These are phyloP conservation scores for Psilocybe cyanescens DNA, from an alignment of 768 basidiomycete species.

Conservation along the genomic window DNA sequence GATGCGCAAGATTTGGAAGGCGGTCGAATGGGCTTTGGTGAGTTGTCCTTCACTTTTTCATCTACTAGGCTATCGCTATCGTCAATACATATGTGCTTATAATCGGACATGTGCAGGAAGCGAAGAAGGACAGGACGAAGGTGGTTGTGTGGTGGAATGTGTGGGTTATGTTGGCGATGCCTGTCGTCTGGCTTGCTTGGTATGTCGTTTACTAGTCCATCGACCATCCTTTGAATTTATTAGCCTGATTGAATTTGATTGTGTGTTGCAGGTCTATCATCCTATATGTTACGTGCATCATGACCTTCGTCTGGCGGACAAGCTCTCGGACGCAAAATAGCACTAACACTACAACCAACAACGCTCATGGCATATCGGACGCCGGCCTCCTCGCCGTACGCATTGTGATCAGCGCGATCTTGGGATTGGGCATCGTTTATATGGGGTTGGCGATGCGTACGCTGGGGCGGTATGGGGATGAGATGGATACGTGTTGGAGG, in stretches of 20 bases:
- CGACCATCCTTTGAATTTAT: background rate
- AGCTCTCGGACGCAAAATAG: constrained; percentile 23
- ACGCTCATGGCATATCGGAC: constrained; percentile 1
- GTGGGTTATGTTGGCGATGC: constrained; percentile 65
- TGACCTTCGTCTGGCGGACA: constrained; percentile 62
- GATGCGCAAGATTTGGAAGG: constrained; percentile 64
- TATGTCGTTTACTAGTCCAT: constrained; percentile 19
- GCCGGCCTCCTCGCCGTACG: constrained; percentile 34
- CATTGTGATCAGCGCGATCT: constrained; percentile 44
- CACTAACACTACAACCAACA: background rate
- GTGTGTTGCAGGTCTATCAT: constrained; percentile 54
- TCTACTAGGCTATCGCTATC: background rate
- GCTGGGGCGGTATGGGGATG: constrained; percentile 54
- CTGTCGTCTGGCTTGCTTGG: constrained; percentile 66
- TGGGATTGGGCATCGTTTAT: constrained; percentile 55
- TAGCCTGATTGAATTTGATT: background rate
- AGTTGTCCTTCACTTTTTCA: background rate
- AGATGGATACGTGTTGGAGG: constrained; percentile 37
- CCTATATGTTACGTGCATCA: constrained; percentile 53
- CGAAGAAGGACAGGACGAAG: constrained; percentile 32
- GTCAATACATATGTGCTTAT: background rate
- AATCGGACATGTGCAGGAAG: constrained; percentile 42
- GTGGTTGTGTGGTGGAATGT: constrained; percentile 53
- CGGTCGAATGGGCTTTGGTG: constrained; percentile 64
- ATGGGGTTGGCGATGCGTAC: constrained; percentile 54